These are phyloP conservation scores for Pleomassaria siparia DNA, from an alignment of 2,329 filamentous ascomycete genomes.

Conservation along the genomic window DNA sequence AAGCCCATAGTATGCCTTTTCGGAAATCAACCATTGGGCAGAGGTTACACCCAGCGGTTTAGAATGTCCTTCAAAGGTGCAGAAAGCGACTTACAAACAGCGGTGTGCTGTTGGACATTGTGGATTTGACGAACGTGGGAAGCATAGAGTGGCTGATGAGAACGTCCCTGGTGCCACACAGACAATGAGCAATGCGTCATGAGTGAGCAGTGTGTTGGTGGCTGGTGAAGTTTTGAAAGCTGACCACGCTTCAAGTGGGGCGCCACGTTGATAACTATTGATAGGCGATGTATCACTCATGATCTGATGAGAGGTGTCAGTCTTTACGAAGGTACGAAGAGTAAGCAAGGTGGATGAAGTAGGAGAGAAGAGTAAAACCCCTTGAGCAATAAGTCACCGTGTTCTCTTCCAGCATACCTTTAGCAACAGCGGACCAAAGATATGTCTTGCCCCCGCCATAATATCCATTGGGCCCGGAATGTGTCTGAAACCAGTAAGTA, in stretches of 20 bases:
- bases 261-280: background rate
- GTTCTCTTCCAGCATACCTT: too few relatives aligned
- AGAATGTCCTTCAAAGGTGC: background rate
- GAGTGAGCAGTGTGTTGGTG: constrained; percentile 15
- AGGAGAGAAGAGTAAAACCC: too few relatives aligned
- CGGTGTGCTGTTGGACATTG: constrained; percentile 18
- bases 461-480: too few relatives aligned
- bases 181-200: constrained; percentile 19
- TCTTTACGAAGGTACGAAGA: background rate
- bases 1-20: constrained; percentile 23
- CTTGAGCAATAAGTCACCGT: too few relatives aligned
- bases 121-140: constrained; percentile 18
- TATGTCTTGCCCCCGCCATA: too few relatives aligned
- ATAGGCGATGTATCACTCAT: background rate
- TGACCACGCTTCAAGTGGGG: background rate
- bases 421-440: too few relatives aligned
- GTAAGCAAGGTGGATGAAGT: constrained; percentile 1
- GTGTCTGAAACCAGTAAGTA: background rate
- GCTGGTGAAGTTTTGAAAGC: background rate
- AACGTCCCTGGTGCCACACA: constrained; percentile 22
- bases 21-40: constrained; percentile 24
- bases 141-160: constrained; percentile 18
- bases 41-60: background rate
- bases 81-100: constrained; percentile 11
- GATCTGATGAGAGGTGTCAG: background rate